Percentiles rank a stretch among this genome's conserved stretches.
Evolutionary conservation across 2,329 filamentous ascomycete species (phyloP).

Genomic region (Ilyonectria robusta): DNA sequence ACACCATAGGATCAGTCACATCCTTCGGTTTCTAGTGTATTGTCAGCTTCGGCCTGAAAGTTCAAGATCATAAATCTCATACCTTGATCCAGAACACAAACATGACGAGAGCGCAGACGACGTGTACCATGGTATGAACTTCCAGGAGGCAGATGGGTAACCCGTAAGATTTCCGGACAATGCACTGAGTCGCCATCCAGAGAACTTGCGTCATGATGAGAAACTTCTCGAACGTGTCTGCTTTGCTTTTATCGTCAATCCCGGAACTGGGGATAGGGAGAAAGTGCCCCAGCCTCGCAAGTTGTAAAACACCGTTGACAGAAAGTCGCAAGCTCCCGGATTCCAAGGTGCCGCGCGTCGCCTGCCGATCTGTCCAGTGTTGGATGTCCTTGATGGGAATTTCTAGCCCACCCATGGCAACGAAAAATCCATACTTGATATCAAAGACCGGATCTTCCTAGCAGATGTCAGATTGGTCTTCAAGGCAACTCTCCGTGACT

Average conservation of each 20-base stretch:
- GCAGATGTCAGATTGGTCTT: background rate
- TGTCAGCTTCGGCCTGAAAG: background rate
- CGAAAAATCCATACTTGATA: conserved; percentile 47
- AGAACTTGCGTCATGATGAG: conserved; percentile 55
- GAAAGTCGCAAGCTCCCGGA: conserved; percentile 18
- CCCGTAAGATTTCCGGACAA: conserved; percentile 48
- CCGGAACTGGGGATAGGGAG: conserved; percentile 24
- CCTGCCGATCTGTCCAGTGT: conserved; percentile 14
- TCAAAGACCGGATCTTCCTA: conserved; percentile 26
- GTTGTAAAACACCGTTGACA: conserved; percentile 19
- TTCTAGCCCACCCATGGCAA: conserved; percentile 49
- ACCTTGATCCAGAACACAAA: conserved; percentile 42
- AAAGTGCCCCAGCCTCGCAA: conserved; percentile 28
- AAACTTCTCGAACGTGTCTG: conserved; percentile 51
- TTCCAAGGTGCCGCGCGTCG: conserved; percentile 17
- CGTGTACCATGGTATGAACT: conserved; percentile 45
- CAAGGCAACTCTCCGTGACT: background rate
- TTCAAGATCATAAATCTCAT: background rate
- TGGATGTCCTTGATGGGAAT: conserved; percentile 30
- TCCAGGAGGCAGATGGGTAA: conserved; percentile 57
- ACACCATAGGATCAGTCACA: conserved; percentile 23
- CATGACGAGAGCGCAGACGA: conserved; percentile 37
- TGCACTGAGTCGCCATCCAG: conserved; percentile 56
- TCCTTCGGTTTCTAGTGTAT: conserved; percentile 35
- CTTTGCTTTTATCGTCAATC: conserved; percentile 57